Evolutionary conservation across 2,329 filamentous ascomycete genomes (phyloP).

Genomic region (Akanthomyces uredinophilus): DNA sequence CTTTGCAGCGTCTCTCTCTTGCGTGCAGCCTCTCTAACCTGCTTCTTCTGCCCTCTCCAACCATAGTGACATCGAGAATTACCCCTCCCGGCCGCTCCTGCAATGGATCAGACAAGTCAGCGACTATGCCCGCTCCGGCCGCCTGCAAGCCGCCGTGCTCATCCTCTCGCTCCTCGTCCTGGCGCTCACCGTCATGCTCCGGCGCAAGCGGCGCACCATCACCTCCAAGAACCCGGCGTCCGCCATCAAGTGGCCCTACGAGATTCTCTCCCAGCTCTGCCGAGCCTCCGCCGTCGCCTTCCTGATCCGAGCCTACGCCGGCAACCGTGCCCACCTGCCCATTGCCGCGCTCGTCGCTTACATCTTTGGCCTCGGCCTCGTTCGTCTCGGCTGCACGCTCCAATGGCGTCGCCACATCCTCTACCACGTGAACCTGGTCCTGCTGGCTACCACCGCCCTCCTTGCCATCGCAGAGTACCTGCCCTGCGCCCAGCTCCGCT

Average conservation of each 20-base stretch:
- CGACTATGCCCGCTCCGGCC: constrained; percentile 36
- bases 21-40: not conserved
- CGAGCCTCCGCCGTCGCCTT: constrained; percentile 37
- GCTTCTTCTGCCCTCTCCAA: not conserved
- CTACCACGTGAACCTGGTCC: constrained; percentile 44
- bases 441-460: constrained; percentile 33
- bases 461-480: constrained; percentile 34
- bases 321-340: constrained; percentile 31
- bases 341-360: constrained; percentile 35
- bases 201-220: constrained; percentile 18
- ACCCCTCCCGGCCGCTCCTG: constrained; percentile 9
- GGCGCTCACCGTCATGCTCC: constrained; percentile 18
- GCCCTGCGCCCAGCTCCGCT: constrained; percentile 37
- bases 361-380: constrained; percentile 38
- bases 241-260: constrained; percentile 37
- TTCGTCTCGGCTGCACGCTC: constrained; percentile 35
- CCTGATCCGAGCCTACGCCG: constrained; percentile 31
- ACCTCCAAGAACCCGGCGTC: constrained; percentile 30
- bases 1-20: not conserved
- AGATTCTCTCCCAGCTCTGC: constrained; percentile 37
- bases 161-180: constrained; percentile 33
- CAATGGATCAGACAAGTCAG: constrained; percentile 37
- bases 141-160: constrained; percentile 37
- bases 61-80: constrained; percentile 4
- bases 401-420: constrained; percentile 42